A percentile compares a stretch with the other conserved stretches of the same genome.
These are phyloP conservation scores for Xylaria flabelliformis DNA, from an alignment of 495 filamentous ascomycete species.

Conservation along the genomic window DNA sequence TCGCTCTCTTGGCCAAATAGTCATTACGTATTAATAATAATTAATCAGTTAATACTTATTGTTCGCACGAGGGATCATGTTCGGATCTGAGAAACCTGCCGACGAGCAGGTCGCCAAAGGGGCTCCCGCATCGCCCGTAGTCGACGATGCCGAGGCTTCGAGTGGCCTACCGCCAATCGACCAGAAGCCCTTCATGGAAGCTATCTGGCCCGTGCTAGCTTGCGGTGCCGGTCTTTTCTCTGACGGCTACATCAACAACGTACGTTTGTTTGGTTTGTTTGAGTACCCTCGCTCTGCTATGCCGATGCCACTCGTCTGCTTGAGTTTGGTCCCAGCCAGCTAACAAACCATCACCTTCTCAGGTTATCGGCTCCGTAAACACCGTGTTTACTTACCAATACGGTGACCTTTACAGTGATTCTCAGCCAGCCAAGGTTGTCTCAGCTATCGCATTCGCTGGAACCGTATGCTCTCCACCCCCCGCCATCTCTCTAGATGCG, in stretches of 20 bases:
- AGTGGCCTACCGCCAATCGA: constrained; percentile 33
- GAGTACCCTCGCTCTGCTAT: constrained; percentile 37
- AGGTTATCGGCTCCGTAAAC: constrained; percentile 84
- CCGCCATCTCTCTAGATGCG: neutral
- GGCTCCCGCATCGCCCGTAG: neutral
- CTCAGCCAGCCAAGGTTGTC: constrained; percentile 72
- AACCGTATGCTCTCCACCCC: constrained; percentile 55
- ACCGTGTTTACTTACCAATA: constrained; percentile 74
- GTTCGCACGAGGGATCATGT: constrained; percentile 12
- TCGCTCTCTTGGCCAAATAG: neutral
- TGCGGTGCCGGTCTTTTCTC: constrained; percentile 91
- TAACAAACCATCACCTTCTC: neutral
- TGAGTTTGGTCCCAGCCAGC: neutral
- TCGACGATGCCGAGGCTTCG: constrained; percentile 19
- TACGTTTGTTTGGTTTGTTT: constrained; percentile 49
- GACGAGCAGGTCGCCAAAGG: constrained; percentile 18
- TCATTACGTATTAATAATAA: neutral
- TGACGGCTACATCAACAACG: constrained; percentile 89
- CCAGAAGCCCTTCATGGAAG: constrained; percentile 40
- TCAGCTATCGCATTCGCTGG: constrained; percentile 85
- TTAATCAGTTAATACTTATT: neutral
- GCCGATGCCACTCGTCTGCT: neutral
- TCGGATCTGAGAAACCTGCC: constrained; percentile 6
- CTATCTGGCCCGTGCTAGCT: constrained; percentile 65
- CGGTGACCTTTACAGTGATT: constrained; percentile 64